Evolutionary conservation across 352 stramenopile genomes (phyloP).

Genomic region (Globisporangium megalacanthum): DNA sequence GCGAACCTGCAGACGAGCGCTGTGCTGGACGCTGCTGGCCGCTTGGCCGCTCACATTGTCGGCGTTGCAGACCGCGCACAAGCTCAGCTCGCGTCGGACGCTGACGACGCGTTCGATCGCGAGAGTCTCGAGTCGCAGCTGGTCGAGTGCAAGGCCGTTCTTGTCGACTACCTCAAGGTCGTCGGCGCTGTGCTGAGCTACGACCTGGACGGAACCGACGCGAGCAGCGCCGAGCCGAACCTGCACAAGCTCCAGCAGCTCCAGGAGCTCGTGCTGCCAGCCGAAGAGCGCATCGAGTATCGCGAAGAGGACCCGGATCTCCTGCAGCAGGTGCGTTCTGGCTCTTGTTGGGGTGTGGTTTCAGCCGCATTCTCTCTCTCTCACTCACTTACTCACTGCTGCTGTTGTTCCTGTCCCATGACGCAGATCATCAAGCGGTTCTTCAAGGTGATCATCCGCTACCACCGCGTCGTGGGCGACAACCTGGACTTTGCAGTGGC

Average conservation of each 20-base stretch:
- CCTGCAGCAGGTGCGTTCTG: slow-evolving; percentile 12
- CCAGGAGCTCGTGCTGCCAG: slow-evolving; percentile 14
- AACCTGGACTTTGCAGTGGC: slow-evolving; percentile 19
- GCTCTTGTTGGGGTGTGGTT: no score
- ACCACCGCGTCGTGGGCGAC: slow-evolving; percentile 16
- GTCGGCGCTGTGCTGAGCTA: slow-evolving; percentile 10
- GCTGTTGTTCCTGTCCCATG: no score
- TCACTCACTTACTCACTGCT: background rate
- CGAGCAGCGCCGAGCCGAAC: background rate
- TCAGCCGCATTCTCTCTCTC: no score
- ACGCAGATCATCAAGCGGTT: slow-evolving; percentile 21
- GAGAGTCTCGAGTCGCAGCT: slow-evolving; percentile 1
- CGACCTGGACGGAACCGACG: slow-evolving; percentile 2
- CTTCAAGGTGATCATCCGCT: slow-evolving; percentile 21
- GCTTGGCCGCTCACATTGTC: slow-evolving; percentile 14
- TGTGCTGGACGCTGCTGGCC: slow-evolving; percentile 10
- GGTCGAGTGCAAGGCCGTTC: slow-evolving; percentile 12
- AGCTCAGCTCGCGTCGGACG: slow-evolving; percentile 5
- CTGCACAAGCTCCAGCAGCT: slow-evolving; percentile 12
- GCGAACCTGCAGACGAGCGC: slow-evolving; percentile 2
- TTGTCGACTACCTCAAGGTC: slow-evolving; percentile 15
- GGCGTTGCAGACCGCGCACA: slow-evolving; percentile 4
- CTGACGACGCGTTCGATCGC: background rate
- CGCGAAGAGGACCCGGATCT: background rate
- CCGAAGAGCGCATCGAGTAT: slow-evolving; percentile 7